Percentiles rank a stretch among this genome's conserved stretches.
phyloP scores from a whole-genome alignment of 208 protist species.

The Strigomonas culicis region DNA sequence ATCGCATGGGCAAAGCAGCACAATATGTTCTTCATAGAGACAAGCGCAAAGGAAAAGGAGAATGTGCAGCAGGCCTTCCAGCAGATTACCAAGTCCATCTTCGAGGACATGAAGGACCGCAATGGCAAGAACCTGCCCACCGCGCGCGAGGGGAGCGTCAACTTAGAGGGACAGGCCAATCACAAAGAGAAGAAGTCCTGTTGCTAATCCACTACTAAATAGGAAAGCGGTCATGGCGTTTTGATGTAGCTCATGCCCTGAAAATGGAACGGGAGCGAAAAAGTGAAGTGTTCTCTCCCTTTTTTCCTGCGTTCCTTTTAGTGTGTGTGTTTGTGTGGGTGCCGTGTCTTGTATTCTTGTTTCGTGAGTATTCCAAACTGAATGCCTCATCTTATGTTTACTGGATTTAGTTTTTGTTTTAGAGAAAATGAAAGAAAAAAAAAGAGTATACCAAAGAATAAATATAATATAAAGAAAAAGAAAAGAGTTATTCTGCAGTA shows the following conservation, averaged over 20 bases:
- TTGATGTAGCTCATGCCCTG: too few relatives aligned
- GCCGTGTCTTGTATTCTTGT: background rate
- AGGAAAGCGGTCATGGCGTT: background rate
- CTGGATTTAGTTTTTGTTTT: background rate
- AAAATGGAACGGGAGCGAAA: too few relatives aligned
- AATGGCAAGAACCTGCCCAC: conserved; percentile 54
- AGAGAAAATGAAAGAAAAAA: conserved; percentile 10
- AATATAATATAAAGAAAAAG: conserved; percentile 12
- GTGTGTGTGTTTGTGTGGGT: background rate
- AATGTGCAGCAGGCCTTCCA: conserved; percentile 92
- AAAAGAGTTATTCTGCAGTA: conserved; percentile 4
- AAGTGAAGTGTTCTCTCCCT: background rate
- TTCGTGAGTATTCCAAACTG: background rate
- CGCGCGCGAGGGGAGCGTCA: conserved; percentile 55
- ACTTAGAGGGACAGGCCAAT: conserved; percentile 28
- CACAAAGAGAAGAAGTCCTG: conserved; percentile 26
- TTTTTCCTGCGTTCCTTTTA: background rate
- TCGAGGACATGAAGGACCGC: conserved; percentile 87
- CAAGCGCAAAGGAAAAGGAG: conserved; percentile 90
- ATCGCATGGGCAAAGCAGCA: conserved; percentile 78
- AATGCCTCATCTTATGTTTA: background rate
- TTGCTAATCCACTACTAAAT: conserved; percentile 23
- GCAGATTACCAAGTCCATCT: conserved; percentile 86
- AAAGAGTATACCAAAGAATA: conserved; percentile 6
- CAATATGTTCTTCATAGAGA: conserved; percentile 89